Percentiles rank a stretch among this genome's conserved stretches.
Evolutionary conservation across 1,139 yeast species (phyloP).

Genomic region (Taiozyma sp.): DNA sequence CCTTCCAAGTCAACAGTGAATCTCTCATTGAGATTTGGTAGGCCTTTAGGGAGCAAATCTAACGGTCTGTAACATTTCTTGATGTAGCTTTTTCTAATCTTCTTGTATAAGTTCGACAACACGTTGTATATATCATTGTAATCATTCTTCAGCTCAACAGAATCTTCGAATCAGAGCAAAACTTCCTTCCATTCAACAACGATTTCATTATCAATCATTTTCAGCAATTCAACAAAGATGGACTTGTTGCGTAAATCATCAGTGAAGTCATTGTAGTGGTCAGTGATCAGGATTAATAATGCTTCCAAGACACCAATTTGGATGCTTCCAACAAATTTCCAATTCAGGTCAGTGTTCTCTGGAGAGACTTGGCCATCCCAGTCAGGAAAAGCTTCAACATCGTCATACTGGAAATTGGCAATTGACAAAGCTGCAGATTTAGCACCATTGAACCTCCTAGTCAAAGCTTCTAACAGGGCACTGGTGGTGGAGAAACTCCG

Average conservation of each 20-base stretch:
- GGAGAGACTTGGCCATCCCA: slow-evolving; percentile 40
- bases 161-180: slow-evolving; percentile 23
- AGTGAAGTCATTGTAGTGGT: slow-evolving; percentile 72
- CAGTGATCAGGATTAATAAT: slow-evolving; percentile 62
- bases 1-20: slow-evolving; percentile 18
- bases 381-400: slow-evolving; percentile 26
- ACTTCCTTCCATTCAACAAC: slow-evolving; percentile 65
- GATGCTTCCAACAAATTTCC: slow-evolving; percentile 62
- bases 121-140: slow-evolving; percentile 36
- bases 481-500: slow-evolving; percentile 57
- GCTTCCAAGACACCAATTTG: slow-evolving; percentile 84
- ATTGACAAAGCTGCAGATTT: slow-evolving; percentile 53
- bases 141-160: slow-evolving; percentile 27
- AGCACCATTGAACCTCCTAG: slow-evolving; percentile 53
- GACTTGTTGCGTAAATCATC: slow-evolving; percentile 61
- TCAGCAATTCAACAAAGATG: slow-evolving; percentile 61
- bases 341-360: slow-evolving; percentile 34
- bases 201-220: slow-evolving; percentile 63
- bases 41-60: slow-evolving; percentile 27
- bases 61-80: slow-evolving; percentile 78
- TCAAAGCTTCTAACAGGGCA: slow-evolving; percentile 43
- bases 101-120: slow-evolving; percentile 58
- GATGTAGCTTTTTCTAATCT: slow-evolving; percentile 67
- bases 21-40: slow-evolving; percentile 13
- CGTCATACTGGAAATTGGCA: slow-evolving; percentile 22